phyloP scores from a whole-genome alignment of 2,329 filamentous ascomycete species.

The Westerdykella aurantiaca region DNA sequence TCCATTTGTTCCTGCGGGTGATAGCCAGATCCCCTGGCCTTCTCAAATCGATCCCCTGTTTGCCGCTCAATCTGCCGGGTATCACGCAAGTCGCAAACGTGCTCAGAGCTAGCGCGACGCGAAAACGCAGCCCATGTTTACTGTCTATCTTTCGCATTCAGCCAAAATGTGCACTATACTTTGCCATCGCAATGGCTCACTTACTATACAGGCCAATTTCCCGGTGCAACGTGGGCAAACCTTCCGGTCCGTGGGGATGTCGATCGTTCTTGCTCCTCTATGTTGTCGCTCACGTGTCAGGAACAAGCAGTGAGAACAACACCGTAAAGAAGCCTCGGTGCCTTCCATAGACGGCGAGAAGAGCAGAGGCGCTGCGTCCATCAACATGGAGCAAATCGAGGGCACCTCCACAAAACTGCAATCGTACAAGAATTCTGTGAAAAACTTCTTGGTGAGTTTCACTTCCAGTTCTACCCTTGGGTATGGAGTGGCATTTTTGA shows the following conservation, averaged over 20 bases:
- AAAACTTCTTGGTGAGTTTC: conserved; percentile 4
- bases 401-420: conserved; percentile 1
- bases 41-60: neutral
- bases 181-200: neutral
- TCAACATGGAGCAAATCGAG: conserved; percentile 3
- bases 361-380: neutral
- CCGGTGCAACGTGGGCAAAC: neutral
- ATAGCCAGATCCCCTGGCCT: neutral
- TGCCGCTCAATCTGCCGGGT: conserved; percentile 1
- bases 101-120: neutral
- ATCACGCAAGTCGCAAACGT: neutral
- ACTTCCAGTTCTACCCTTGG: too few species aligned
- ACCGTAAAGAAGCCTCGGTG: too few species aligned
- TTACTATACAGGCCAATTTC: conserved; percentile 1
- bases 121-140: neutral
- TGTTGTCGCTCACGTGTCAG: too few species aligned
- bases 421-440: conserved; percentile 3
- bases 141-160: conserved; percentile 4
- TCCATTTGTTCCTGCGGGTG: too few species aligned
- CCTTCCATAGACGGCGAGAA: neutral
- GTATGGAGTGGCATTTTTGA: too few species aligned
- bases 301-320: too few species aligned
- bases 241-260: neutral
- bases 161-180: conserved; percentile 1
- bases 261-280: too few species aligned